Base-by-base conservation (phyloP, 768 basidiomycete species). In the Gloeostereum incarnatum region DNA sequence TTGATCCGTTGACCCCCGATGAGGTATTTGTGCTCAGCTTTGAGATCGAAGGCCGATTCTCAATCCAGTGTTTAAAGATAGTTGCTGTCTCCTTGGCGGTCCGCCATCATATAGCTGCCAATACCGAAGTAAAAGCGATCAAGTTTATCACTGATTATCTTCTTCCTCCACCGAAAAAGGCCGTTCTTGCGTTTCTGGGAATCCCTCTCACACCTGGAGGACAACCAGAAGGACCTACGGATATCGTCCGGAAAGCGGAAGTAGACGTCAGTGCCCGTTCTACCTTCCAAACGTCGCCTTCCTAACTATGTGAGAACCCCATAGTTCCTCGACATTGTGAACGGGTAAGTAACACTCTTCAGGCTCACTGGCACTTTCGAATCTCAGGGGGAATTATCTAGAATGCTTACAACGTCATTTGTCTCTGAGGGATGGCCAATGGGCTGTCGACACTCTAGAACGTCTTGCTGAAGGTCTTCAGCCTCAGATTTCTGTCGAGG, bases 401-500 rank as follows among this genome's bases (percentile, higher is more conserved):
- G n/a, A n/a, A n/a, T n/a, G n/a, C n/a, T n/a, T 85, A 81, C 52
- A 85, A 86, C 50, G 62, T 64, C 1, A 55, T 73, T 24, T 86
- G 5, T 60, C 72, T 1, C 60, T 80, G 36, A 58, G 69, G 5
- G 58, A 61, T 7, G 59, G 52, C 0, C 61, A 69, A 32, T 91
- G 88, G 86, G 58, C 59, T 20, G 62, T 92, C 13, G 73, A 80
- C 21, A 60, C 59, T 5, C 44, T 86, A 24, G 71, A 71, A 6
- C 62, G 66, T 31, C 65, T 89, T 5, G 68, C 81, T 2, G 78
- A 81, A 32, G 73, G 75, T 1, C 56, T 71, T 10, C 85, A 96
- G 49, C 84, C 92, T 3, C 87, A 85, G 47, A 83, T 93, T 29
- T 79, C 88, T 0, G 69, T 78, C 1, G 84, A 90, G 44, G 92